Evolutionary conservation across 352 stramenopile genomes (phyloP), one percentile per base, ranked within the genome.

Genomic region (Phytophthora ramorum): DNA sequence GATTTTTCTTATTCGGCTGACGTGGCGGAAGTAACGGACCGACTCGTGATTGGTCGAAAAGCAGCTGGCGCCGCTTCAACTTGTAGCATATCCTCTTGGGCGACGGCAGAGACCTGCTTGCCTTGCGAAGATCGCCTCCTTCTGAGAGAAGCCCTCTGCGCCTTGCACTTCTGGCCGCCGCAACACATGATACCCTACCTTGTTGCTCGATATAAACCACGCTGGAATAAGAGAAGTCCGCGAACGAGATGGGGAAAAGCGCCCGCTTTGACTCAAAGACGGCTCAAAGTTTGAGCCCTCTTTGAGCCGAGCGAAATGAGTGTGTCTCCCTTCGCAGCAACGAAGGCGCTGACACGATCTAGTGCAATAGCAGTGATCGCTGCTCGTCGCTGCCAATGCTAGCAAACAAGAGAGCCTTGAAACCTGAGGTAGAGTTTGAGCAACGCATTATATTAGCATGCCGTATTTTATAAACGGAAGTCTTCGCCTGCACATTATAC

Each of bases 1-100:
- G 46, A 58, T 54, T 62, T 70, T 74, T 69, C 66, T 70, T 74
- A 74, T 71, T 74, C 66, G 34, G 16, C 59, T 69, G 66, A 73
- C 59, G 66, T 73, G 51, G 66, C 53, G 38, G 30, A 48, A 13
- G 41, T 32, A 53, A 41, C 48, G 14, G 45, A 22, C 19, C n/a
- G 32, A 22, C 26, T 12, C 24, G 26, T 26, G 59, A 69, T 69
- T 73, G 59, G 59, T 28, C 52, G 13, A 69, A 64, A 63, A 46
- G 22, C 51, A 68, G 47, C 48, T 52, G 37, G 30, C 13, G 10
- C 2, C 43, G 46, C 66, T 70, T 74, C 60, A 74, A 74, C 30
- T 55, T 66, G 47, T 6, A 19, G 28, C 55, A 35, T 32, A 32
- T 32, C 28, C 28, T 32, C 24, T 28, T 28, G 24, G n/a, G 44